Evolutionary conservation across 164 flowering plant genomes (phyloP).

Genomic region (Dillenia turbinata): DNA sequence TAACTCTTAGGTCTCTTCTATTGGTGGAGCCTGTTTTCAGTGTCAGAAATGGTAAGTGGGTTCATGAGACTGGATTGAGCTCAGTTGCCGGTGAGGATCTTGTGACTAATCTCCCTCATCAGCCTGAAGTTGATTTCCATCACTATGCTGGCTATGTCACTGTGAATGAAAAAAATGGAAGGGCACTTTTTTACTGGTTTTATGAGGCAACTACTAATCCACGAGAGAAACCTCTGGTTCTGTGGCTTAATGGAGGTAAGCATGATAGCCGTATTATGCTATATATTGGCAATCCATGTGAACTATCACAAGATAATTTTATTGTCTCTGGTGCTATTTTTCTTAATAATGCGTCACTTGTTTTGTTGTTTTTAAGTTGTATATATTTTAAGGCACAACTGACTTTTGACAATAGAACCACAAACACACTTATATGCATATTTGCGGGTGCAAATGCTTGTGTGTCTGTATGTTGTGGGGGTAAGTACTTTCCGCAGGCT

Average conservation of each 20-base stretch:
- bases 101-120: slow-evolving; percentile 62
- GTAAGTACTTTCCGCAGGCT: slow-evolving; percentile 9
- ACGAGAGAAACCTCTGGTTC: slow-evolving; percentile 61
- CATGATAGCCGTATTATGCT: neutral
- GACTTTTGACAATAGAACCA: too few species aligned
- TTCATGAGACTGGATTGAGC: slow-evolving; percentile 8
- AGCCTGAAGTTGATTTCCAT: slow-evolving; percentile 45
- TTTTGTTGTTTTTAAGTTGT: too few species aligned
- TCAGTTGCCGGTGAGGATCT: slow-evolving; percentile 29
- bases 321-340: neutral
- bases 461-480: neutral
- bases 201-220: slow-evolving; percentile 54
- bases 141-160: slow-evolving; percentile 79
- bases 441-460: too few species aligned
- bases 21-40: slow-evolving; percentile 20
- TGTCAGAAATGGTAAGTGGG: slow-evolving; percentile 14
- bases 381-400: too few species aligned
- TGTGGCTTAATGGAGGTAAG: slow-evolving; percentile 92
- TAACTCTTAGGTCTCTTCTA: slow-evolving; percentile 15
- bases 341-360: too few species aligned
- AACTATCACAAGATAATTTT: neutral
- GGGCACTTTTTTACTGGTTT: slow-evolving; percentile 86
- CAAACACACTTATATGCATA: too few species aligned
- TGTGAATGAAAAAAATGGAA: slow-evolving; percentile 54
- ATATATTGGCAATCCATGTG: neutral